Percentiles rank a stretch among this genome's conserved stretches.
These are phyloP conservation scores for Eustoma russellianum DNA, from an alignment of 257 asterid genomes.

Conservation along the genomic window DNA sequence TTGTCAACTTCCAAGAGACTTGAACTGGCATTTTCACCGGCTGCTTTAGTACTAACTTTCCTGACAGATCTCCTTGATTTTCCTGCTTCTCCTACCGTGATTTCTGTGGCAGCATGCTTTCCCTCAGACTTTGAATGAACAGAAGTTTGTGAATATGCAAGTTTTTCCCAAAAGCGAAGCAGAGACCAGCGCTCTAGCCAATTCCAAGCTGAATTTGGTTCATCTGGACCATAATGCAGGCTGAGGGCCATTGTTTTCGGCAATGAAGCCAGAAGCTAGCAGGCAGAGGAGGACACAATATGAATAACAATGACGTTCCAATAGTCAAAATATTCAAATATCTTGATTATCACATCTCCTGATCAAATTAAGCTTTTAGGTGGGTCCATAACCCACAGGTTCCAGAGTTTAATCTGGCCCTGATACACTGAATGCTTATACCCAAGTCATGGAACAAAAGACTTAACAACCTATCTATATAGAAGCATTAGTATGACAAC, in stretches of 20 bases:
- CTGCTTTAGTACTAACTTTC: conserved; percentile 39
- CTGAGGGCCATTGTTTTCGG: conserved; percentile 78
- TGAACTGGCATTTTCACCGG: conserved; percentile 37
- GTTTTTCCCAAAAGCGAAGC: conserved; percentile 67
- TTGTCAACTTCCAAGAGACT: conserved; percentile 50
- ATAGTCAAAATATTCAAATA: too few relatives aligned
- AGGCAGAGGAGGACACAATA: conserved; percentile 8
- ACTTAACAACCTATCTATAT: too few relatives aligned
- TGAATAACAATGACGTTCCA: too few relatives aligned
- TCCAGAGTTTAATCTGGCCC: background rate
- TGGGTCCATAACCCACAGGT: background rate
- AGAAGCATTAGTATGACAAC: too few relatives aligned
- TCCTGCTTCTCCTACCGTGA: conserved; percentile 39
- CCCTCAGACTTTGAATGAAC: conserved; percentile 41
- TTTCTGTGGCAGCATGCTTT: conserved; percentile 30
- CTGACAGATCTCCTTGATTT: conserved; percentile 58
- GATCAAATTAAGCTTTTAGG: conserved; percentile 6
- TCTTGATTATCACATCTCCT: background rate
- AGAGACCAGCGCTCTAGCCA: conserved; percentile 95
- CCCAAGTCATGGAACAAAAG: too few relatives aligned
- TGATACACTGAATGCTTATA: too few relatives aligned
- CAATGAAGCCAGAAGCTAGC: conserved; percentile 59
- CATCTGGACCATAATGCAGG: conserved; percentile 65
- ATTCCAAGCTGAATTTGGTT: conserved; percentile 71
- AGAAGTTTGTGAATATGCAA: conserved; percentile 29